These are phyloP conservation scores for Colletotrichum agaves DNA, from an alignment of 2,329 filamentous ascomycete species.

Conservation along the genomic window DNA sequence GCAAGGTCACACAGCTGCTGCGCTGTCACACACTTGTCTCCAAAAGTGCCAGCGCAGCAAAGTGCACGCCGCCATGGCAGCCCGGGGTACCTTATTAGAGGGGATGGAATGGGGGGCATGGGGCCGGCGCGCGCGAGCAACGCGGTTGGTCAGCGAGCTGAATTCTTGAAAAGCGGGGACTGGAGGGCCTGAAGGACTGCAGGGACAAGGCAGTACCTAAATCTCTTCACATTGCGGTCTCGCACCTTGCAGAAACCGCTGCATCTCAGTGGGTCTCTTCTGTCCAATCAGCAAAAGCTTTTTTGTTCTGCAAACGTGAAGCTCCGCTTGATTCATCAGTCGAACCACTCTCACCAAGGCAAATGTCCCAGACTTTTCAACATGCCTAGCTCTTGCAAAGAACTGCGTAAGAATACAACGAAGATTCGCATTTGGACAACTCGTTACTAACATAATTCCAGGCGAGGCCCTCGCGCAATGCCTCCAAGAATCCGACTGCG, in stretches of 20 bases:
- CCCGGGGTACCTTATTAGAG: slow-evolving; percentile 5
- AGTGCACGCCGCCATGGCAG: slow-evolving; percentile 2
- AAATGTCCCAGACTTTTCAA: slow-evolving; percentile 44
- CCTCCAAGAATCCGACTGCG: slow-evolving; percentile 95
- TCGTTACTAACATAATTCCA: slow-evolving; percentile 50
- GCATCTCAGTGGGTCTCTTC: slow-evolving; percentile 10
- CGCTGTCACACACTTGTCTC: slow-evolving; percentile 6
- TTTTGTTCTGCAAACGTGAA: slow-evolving; percentile 39
- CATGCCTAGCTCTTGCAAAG: slow-evolving; percentile 97
- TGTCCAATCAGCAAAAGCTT: slow-evolving; percentile 18
- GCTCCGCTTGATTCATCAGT: slow-evolving; percentile 25
- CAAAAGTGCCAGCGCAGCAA: slow-evolving; percentile 4
- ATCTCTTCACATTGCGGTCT: slow-evolving; percentile 9
- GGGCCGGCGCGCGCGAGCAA: slow-evolving; percentile 5
- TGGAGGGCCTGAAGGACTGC: slow-evolving; percentile 23
- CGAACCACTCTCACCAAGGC: slow-evolving; percentile 32
- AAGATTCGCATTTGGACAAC: neutral
- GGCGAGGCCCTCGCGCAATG: slow-evolving; percentile 93
- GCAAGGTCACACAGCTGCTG: neutral
- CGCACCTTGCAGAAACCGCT: slow-evolving; percentile 32
- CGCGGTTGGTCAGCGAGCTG: slow-evolving; percentile 24
- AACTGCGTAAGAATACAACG: slow-evolving; percentile 76
- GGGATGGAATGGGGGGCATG: neutral
- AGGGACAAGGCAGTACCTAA: slow-evolving; percentile 17
- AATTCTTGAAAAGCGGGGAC: slow-evolving; percentile 23